These are phyloP conservation scores for Talaromyces pinophilus DNA, from an alignment of 2,329 filamentous ascomycete species.

Conservation along the genomic window DNA sequence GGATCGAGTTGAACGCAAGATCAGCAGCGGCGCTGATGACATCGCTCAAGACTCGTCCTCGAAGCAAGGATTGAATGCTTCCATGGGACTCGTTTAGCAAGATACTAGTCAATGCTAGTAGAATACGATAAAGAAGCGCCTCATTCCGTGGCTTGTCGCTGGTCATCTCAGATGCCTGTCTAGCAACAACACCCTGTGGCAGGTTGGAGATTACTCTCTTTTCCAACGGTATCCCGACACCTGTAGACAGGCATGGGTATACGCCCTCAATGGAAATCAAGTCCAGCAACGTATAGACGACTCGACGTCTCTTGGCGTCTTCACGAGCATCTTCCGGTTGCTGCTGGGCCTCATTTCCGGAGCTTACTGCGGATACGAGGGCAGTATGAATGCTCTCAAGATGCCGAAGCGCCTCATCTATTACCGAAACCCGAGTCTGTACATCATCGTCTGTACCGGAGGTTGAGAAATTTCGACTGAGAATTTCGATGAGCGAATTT, in stretches of 20 bases:
- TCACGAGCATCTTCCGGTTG: conserved; percentile 38
- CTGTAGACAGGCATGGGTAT: conserved; percentile 46
- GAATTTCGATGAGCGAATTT: conserved; percentile 38
- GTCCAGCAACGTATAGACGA: conserved; percentile 45
- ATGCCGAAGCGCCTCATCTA: conserved; percentile 38
- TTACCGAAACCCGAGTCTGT: conserved; percentile 32
- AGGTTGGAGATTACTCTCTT: conserved; percentile 47
- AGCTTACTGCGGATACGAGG: conserved; percentile 33
- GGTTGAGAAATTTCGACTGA: conserved; percentile 27
- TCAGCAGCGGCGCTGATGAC: conserved; percentile 43
- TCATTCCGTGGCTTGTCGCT: conserved; percentile 32
- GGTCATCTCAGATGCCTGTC: conserved; percentile 29
- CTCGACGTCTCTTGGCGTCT: conserved; percentile 45
- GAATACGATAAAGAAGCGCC: conserved; percentile 34
- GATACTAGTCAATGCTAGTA: conserved; percentile 34
- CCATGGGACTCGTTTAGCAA: conserved; percentile 34
- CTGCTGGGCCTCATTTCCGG: conserved; percentile 17
- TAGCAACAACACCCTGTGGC: conserved; percentile 46
- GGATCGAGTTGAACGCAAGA: conserved; percentile 41
- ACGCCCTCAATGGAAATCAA: conserved; percentile 48
- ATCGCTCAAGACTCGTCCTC: conserved; percentile 44
- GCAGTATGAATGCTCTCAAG: conserved; percentile 39
- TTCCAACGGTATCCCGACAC: conserved; percentile 48
- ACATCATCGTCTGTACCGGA: conserved; percentile 22
- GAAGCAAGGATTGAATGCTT: conserved; percentile 43